Evolutionary conservation across 1,139 yeast species (phyloP).

Genomic region (Suhomyces maxii): DNA sequence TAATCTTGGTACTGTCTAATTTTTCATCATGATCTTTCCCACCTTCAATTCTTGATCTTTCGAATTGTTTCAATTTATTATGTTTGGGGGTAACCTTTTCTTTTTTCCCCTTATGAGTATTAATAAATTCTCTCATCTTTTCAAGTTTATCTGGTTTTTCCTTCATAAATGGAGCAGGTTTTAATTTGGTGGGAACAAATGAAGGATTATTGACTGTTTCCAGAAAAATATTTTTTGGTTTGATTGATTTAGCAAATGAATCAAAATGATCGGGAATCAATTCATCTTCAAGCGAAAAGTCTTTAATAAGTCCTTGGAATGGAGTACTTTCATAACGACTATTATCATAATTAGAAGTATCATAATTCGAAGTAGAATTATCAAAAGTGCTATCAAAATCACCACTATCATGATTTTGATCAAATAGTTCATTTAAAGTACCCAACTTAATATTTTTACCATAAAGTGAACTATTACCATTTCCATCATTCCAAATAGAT

Average conservation of each 20-base stretch:
- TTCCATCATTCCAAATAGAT: constrained; percentile 15
- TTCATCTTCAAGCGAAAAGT: constrained; percentile 8
- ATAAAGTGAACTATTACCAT: constrained; percentile 5
- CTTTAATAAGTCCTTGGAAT: constrained; percentile 4
- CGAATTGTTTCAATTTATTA: constrained; percentile 4
- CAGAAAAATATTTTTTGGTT: constrained; percentile 20
- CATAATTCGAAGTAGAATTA: neutral
- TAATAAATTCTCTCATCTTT: constrained; percentile 9
- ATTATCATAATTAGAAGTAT: neutral
- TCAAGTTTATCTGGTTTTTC: constrained; percentile 5
- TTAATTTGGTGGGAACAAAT: constrained; percentile 21
- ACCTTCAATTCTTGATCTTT: neutral
- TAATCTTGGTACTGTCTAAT: constrained; percentile 3
- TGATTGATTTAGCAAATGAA: neutral
- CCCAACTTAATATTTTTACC: constrained; percentile 8
- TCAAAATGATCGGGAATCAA: constrained; percentile 7
- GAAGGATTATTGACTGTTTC: constrained; percentile 24
- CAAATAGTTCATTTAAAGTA: constrained; percentile 10
- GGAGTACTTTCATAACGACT: neutral
- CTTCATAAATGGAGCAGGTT: constrained; percentile 9
- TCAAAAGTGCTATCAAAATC: neutral
- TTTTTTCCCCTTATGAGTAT: constrained; percentile 1
- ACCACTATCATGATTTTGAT: neutral
- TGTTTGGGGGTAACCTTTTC: neutral
- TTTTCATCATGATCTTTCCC: neutral